Evolutionary conservation across 441 rosid genomes (phyloP).

Genomic region (Bocquillonia castaneifolia): DNA sequence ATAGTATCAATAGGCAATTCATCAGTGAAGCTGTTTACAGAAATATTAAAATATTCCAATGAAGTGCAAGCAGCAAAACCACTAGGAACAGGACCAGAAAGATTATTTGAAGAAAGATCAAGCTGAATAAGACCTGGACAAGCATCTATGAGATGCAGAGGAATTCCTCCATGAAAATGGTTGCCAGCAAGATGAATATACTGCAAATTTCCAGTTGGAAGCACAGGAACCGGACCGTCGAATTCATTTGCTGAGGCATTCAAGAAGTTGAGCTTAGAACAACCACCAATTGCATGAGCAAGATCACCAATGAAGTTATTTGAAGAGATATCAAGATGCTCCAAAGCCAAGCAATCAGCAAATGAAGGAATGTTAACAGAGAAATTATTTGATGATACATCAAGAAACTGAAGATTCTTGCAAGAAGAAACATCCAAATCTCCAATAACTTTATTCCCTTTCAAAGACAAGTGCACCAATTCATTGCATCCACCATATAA

Average conservation of each 20-base stretch:
- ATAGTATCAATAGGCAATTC: slow-evolving; percentile 57
- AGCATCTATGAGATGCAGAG: slow-evolving; percentile 49
- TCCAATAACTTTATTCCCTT: slow-evolving; percentile 60
- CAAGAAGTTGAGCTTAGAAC: slow-evolving; percentile 51
- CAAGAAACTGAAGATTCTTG: slow-evolving; percentile 48
- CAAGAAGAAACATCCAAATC: slow-evolving; percentile 59
- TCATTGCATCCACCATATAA: slow-evolving; percentile 57
- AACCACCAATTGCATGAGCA: slow-evolving; percentile 41
- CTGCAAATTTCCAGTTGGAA: slow-evolving; percentile 50
- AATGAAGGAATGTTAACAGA: slow-evolving; percentile 44
- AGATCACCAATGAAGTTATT: slow-evolving; percentile 64
- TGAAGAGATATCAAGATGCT: slow-evolving; percentile 66
- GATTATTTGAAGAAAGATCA: slow-evolving; percentile 63
- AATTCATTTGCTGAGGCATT: slow-evolving; percentile 60
- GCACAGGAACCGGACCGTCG: slow-evolving; percentile 50
- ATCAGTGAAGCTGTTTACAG: slow-evolving; percentile 60
- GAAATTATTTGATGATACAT: slow-evolving; percentile 70
- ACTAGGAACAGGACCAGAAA: slow-evolving; percentile 62
- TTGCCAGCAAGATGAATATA: slow-evolving; percentile 47
- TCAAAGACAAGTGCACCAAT: slow-evolving; percentile 43
- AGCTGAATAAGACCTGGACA: slow-evolving; percentile 66
- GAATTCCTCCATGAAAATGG: slow-evolving; percentile 62
- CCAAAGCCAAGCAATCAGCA: slow-evolving; percentile 56
- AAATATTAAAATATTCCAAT: slow-evolving; percentile 52
- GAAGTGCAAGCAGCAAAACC: slow-evolving; percentile 51